Base-by-base conservation (phyloP, 2,329 filamentous ascomycete species). In the Botrytis tulipae region DNA sequence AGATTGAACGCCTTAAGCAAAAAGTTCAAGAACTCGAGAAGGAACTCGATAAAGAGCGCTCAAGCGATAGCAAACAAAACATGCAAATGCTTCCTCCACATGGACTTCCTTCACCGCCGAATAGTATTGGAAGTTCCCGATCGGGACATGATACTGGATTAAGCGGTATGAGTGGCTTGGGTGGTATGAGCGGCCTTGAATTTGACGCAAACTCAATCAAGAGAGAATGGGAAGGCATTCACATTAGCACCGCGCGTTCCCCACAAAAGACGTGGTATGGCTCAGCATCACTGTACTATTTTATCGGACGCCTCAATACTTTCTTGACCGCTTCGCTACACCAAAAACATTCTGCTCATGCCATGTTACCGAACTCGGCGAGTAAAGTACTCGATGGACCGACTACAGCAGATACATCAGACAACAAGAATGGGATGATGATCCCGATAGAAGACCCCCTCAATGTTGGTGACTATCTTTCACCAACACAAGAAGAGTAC, bases 271-370 rank as follows among this genome's bases (percentile, higher is more conserved):
- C 82, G 18, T 85, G 82, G 76, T 86, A 84, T 76, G 85, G 85
- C 3, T 81, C 84, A 0, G 82, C 84, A 3, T 86, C 85, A 8
- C 76, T 81, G 20, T 83, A 83, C 74, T 86, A 84, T 78, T 86
- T 86, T 76, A 83, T 85, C 70, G 79, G 80, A 25, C 82, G 84
- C 48, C 81, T 86, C 72, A 82, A 79, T 22, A 74, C 76, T 10
- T 85, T 82, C 74, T 76, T 86, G 20, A 78, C 77, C 54, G 78
- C 77, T 20, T 75, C 78, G 0, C 73, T 84, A 8, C 80, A 83
- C 46, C 80, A 82, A 68, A 73, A 79, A n/a, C 79, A 81, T 62
- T 76, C 77, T 7, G 77, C 78, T 12, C 73, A 80, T 67, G 76
- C 80, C 8, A 78, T 83, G 60, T 79, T 80, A 20, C 80, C 81